A percentile compares a stretch with the other conserved stretches of the same genome.
Conservation (phyloP, 441 rosid species). For the Erodium trifolium region DNA sequence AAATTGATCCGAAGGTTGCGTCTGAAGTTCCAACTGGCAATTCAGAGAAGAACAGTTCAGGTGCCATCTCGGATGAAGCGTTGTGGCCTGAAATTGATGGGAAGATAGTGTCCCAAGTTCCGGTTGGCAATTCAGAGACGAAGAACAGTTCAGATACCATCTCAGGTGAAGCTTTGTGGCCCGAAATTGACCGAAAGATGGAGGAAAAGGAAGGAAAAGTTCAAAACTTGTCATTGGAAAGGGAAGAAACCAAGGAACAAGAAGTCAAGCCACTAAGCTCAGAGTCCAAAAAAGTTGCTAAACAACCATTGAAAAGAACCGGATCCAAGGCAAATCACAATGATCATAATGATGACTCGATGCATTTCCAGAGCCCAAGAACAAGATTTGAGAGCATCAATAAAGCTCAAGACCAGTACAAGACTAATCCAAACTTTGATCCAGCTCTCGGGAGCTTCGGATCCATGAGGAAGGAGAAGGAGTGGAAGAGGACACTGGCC, state of each 20-base stretch:
- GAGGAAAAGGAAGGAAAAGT: slow-evolving; percentile 27
- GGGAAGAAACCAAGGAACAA: slow-evolving; percentile 31
- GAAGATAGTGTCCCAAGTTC: too few species aligned
- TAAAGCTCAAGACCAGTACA: not conserved
- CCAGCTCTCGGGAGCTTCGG: slow-evolving; percentile 26
- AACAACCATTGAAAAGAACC: not conserved
- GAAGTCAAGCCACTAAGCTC: too few species aligned
- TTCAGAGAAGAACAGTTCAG: too few species aligned
- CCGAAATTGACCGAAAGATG: slow-evolving; percentile 16
- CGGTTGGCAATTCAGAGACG: too few species aligned
- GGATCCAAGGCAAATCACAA: too few species aligned
- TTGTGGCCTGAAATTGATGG: too few species aligned
- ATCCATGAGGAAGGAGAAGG: slow-evolving; percentile 73
- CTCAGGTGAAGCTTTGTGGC: slow-evolving; percentile 21
- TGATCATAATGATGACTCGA: too few species aligned
- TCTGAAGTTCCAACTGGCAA: too few species aligned
- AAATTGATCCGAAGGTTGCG: too few species aligned
- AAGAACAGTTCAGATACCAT: not conserved
- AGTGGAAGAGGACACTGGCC: slow-evolving; percentile 89
- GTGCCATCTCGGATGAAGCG: too few species aligned
- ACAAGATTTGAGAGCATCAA: too few species aligned
- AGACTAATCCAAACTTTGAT: slow-evolving; percentile 10
- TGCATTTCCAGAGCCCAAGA: too few species aligned
- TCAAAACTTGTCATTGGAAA: slow-evolving; percentile 23
- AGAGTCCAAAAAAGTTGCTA: slow-evolving; percentile 32